Conservation (phyloP, 805 yeast species). For the Yamadazyma sp. region DNA sequence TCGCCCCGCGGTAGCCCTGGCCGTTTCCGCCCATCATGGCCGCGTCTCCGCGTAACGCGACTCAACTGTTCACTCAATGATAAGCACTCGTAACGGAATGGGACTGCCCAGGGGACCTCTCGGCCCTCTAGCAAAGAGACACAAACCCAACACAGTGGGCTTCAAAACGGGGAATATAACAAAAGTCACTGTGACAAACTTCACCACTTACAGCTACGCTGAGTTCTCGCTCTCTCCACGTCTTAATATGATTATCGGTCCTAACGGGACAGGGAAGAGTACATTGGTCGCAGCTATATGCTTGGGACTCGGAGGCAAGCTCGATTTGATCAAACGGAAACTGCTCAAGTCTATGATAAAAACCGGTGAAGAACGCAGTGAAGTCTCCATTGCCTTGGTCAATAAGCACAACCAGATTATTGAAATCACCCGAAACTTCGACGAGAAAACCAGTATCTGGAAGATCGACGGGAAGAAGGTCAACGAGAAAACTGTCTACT, state of each 20-base stretch:
- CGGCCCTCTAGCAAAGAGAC: conserved; percentile 4
- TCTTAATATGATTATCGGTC: conserved; percentile 90
- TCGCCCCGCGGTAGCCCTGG: too few relatives aligned
- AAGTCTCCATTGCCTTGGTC: conserved; percentile 52
- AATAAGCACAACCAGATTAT: conserved; percentile 33
- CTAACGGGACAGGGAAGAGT: conserved; percentile 94
- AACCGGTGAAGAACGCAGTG: conserved; percentile 47
- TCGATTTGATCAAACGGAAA: conserved; percentile 70
- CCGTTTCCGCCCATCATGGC: too few relatives aligned
- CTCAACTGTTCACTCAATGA: too few relatives aligned
- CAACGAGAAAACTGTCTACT: conserved; percentile 47
- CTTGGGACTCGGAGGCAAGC: conserved; percentile 80
- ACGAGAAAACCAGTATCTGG: conserved; percentile 53
- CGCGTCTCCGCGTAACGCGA: too few relatives aligned
- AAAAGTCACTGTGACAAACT: conserved; percentile 54
- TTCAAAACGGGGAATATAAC: conserved; percentile 48
- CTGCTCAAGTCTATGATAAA: conserved; percentile 69
- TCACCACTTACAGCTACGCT: conserved; percentile 66
- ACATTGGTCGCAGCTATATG: conserved; percentile 92
- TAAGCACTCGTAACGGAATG: too few relatives aligned
- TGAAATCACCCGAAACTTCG: conserved; percentile 47
- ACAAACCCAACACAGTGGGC: not conserved
- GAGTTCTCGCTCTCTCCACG: conserved; percentile 79
- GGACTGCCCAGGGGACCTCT: too few relatives aligned
- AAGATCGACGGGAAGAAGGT: conserved; percentile 40